Conservation (phyloP, 805 yeast species). For the Candida boidinii region DNA sequence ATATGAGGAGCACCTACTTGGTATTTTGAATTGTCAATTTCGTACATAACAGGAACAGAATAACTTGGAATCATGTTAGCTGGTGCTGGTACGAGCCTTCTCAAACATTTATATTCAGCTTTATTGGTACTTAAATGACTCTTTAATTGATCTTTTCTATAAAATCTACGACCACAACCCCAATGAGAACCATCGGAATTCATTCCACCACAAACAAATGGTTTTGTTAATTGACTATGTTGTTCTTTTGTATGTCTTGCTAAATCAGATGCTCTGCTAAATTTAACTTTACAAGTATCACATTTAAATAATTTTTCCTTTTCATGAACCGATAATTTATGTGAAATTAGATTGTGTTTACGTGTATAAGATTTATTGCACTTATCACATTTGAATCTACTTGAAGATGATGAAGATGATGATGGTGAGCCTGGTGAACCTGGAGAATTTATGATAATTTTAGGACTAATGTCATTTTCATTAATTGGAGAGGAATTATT, state of each 20-base stretch:
- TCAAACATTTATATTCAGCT: slow-evolving; percentile 13
- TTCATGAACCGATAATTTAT: slow-evolving; percentile 18
- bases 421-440: neutral
- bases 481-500: neutral
- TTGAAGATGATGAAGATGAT: neutral
- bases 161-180: slow-evolving; percentile 18
- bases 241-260: slow-evolving; percentile 17
- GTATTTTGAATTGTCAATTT: no score
- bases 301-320: slow-evolving; percentile 17
- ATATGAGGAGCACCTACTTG: no score
- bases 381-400: slow-evolving; percentile 16
- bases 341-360: slow-evolving; percentile 19
- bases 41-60: no score
- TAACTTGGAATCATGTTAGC: no score
- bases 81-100: no score
- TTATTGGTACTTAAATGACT: slow-evolving; percentile 16
- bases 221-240: slow-evolving; percentile 12
- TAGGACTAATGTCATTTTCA: neutral
- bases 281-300: slow-evolving; percentile 11
- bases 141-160: slow-evolving; percentile 17
- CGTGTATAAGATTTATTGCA: slow-evolving; percentile 19
- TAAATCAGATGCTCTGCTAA: slow-evolving; percentile 13
- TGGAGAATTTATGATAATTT: neutral
- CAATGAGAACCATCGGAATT: slow-evolving; percentile 13
- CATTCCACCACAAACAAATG: slow-evolving; percentile 15